Conservation (phyloP, 495 filamentous ascomycete genomes). For the Penicillium riverlandense region DNA sequence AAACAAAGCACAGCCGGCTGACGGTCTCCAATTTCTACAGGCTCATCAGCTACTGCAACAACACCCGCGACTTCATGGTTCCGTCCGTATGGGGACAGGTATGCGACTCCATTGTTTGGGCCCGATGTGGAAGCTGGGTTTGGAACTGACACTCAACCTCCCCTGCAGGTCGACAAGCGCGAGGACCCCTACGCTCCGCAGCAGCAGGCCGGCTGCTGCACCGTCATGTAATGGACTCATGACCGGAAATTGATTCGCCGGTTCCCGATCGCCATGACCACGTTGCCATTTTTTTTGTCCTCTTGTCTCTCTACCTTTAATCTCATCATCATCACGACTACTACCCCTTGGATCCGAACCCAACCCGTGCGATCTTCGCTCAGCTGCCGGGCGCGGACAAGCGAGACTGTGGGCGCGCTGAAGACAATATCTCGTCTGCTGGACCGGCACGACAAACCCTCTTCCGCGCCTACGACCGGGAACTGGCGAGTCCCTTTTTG, state of each 20-base stretch:
- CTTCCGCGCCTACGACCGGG: slow-evolving; percentile 5
- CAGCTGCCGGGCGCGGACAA: slow-evolving; percentile 10
- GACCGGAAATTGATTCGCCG: slow-evolving; percentile 13
- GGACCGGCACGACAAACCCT: slow-evolving; percentile 33
- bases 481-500: slow-evolving; percentile 5
- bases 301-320: background rate
- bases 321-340: too few species aligned
- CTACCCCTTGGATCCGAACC: slow-evolving; percentile 19
- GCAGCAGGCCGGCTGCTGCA: slow-evolving; percentile 83
- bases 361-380: slow-evolving; percentile 13
- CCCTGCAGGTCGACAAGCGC: slow-evolving; percentile 65
- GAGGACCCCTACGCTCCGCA: slow-evolving; percentile 97
- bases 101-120: slow-evolving; percentile 24
- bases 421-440: slow-evolving; percentile 27
- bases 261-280: slow-evolving; percentile 28
- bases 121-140: background rate
- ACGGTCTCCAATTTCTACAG: slow-evolving; percentile 34
- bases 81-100: slow-evolving; percentile 93
- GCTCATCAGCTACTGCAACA: slow-evolving; percentile 92
- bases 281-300: slow-evolving; percentile 14
- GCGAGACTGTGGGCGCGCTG: slow-evolving; percentile 11
- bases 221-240: slow-evolving; percentile 70
- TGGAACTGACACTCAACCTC: slow-evolving; percentile 8
- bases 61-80: slow-evolving; percentile 98
- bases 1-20: background rate